phyloP scores from a whole-genome alignment of 768 basidiomycete genomes.

The Pulveroboletus sp. region DNA sequence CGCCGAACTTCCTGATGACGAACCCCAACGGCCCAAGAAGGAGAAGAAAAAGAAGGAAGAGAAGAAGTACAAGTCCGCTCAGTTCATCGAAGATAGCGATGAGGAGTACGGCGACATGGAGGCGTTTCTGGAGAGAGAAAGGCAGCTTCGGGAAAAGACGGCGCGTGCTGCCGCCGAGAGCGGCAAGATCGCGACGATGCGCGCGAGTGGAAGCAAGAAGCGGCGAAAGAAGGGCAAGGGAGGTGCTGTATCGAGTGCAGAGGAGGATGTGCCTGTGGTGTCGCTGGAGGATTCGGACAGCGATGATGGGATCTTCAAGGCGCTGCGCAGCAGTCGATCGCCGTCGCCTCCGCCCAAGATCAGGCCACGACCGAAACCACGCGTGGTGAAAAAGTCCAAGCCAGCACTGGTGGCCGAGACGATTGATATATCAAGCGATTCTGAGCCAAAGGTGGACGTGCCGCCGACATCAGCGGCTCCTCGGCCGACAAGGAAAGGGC shows the following conservation, averaged over 20 bases:
- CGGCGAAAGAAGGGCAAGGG: slow-evolving; percentile 47
- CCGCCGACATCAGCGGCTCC: slow-evolving; percentile 7
- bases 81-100: slow-evolving; percentile 92
- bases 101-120: slow-evolving; percentile 79
- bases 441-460: slow-evolving; percentile 7
- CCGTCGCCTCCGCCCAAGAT: slow-evolving; percentile 17
- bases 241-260: slow-evolving; percentile 42
- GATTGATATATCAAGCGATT: slow-evolving; percentile 23
- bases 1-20: slow-evolving; percentile 34
- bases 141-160: slow-evolving; percentile 52
- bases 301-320: slow-evolving; percentile 24
- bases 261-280: slow-evolving; percentile 26
- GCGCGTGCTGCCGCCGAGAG: slow-evolving; percentile 43
- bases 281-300: slow-evolving; percentile 18
- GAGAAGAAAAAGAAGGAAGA: slow-evolving; percentile 63
- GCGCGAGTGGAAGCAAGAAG: slow-evolving; percentile 52
- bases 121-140: slow-evolving; percentile 78
- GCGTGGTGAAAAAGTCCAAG: slow-evolving; percentile 38
- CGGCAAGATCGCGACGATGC: slow-evolving; percentile 43
- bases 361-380: slow-evolving; percentile 35
- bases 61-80: slow-evolving; percentile 80
- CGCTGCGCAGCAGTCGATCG: slow-evolving; percentile 24
- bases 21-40: slow-evolving; percentile 35
- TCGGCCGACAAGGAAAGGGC: slow-evolving; percentile 25
- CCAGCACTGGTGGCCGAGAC: slow-evolving; percentile 3